phyloP scores from a whole-genome alignment of 306 rosid genomes.

The Ammopiptanthus mongolicus region DNA sequence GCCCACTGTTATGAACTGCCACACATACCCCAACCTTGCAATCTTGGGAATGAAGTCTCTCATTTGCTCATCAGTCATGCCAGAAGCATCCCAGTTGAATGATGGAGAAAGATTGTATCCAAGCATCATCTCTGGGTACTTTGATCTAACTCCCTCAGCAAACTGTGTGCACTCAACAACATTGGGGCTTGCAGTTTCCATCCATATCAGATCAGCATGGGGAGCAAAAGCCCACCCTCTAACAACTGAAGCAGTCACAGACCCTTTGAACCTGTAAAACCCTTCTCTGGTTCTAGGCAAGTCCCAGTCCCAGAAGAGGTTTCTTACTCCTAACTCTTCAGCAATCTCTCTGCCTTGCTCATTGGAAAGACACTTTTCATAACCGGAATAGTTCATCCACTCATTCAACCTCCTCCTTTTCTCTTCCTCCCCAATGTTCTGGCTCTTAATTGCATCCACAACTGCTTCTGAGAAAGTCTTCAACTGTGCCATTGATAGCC shows the following conservation, averaged over 20 bases:
- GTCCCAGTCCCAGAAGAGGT: conserved; percentile 94
- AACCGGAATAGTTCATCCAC: conserved; percentile 51
- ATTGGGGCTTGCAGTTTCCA: conserved; percentile 79
- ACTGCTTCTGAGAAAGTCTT: conserved; percentile 81
- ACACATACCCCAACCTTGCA: conserved; percentile 75
- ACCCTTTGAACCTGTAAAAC: conserved; percentile 76
- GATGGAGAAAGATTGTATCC: conserved; percentile 94
- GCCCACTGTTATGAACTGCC: conserved; percentile 93
- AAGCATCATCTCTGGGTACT: conserved; percentile 59
- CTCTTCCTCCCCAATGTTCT: conserved; percentile 49
- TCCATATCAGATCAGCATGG: conserved; percentile 85
- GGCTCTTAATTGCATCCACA: conserved; percentile 51
- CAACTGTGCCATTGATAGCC: conserved; percentile 60
- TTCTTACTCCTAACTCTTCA: conserved; percentile 53
- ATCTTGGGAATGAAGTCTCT: conserved; percentile 76
- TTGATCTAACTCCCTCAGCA: conserved; percentile 62
- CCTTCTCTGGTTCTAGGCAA: conserved; percentile 96
- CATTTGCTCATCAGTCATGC: conserved; percentile 77
- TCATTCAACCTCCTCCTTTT: conserved; percentile 55
- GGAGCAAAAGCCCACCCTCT: conserved; percentile 83
- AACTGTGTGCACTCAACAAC: conserved; percentile 70
- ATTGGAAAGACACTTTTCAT: conserved; percentile 57
- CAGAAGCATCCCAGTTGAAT: conserved; percentile 98
- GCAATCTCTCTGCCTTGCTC: conserved; percentile 68
- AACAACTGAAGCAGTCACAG: conserved; percentile 67